These are phyloP conservation scores for Colletotrichum australisinense DNA, from an alignment of 2,329 filamentous ascomycete species.

Conservation along the genomic window DNA sequence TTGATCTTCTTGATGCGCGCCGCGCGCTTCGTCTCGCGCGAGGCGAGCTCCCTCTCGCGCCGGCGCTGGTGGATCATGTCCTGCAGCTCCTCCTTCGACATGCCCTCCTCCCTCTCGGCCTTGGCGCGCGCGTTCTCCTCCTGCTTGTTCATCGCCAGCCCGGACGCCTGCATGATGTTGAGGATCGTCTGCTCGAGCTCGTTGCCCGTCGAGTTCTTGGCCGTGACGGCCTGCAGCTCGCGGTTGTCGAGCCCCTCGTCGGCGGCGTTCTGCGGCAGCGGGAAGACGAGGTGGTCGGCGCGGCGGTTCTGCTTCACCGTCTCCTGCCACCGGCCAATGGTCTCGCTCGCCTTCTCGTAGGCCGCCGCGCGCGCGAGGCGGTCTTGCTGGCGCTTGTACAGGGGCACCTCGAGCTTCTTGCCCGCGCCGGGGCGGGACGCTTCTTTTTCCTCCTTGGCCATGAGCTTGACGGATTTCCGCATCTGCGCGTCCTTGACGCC, in stretches of 20 bases:
- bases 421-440: slow-evolving; percentile 53
- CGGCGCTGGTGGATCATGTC: slow-evolving; percentile 80
- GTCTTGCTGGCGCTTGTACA: slow-evolving; percentile 89
- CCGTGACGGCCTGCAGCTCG: slow-evolving; percentile 73
- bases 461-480: slow-evolving; percentile 82
- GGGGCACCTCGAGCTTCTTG: slow-evolving; percentile 83
- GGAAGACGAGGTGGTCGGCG: slow-evolving; percentile 91
- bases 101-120: slow-evolving; percentile 74
- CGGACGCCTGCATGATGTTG: slow-evolving; percentile 90
- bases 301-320: slow-evolving; percentile 94
- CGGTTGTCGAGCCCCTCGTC: slow-evolving; percentile 69
- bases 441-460: slow-evolving; percentile 71
- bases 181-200: slow-evolving; percentile 89
- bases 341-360: slow-evolving; percentile 92
- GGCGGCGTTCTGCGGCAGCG: slow-evolving; percentile 78
- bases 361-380: slow-evolving; percentile 84
- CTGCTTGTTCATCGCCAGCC: slow-evolving; percentile 67
- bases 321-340: slow-evolving; percentile 89
- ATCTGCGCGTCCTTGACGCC: slow-evolving; percentile 79
- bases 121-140: slow-evolving; percentile 64
- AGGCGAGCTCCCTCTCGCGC: slow-evolving; percentile 84
- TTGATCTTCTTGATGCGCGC: slow-evolving; percentile 99
- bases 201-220: slow-evolving; percentile 71
- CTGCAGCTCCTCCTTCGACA: slow-evolving; percentile 79
- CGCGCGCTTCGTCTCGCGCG: slow-evolving; percentile 87